phyloP scores from a whole-genome alignment of 257 asterid species.

The Ajuga chamaepitys region DNA sequence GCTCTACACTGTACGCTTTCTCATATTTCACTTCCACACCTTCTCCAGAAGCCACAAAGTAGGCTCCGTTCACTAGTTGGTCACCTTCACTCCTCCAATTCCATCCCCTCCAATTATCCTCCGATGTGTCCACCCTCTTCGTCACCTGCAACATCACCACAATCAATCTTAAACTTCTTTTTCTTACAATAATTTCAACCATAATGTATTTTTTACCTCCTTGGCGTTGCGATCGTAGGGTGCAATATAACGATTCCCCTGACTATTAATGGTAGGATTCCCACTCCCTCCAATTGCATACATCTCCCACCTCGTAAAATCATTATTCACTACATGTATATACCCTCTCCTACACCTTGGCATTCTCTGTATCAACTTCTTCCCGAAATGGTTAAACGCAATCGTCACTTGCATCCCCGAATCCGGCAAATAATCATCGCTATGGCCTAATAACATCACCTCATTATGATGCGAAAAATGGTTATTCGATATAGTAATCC shows the following conservation, averaged over 20 bases:
- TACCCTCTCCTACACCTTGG: constrained; percentile 37
- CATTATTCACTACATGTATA: constrained; percentile 30
- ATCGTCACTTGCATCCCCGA: constrained; percentile 30
- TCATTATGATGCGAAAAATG: constrained; percentile 25
- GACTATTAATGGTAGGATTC: constrained; percentile 35
- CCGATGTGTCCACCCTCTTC: constrained; percentile 19
- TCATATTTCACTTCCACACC: constrained; percentile 27
- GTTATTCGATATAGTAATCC: constrained; percentile 21
- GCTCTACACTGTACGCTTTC: constrained; percentile 25
- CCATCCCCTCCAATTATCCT: constrained; percentile 26
- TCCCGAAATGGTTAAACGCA: constrained; percentile 31
- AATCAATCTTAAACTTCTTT: too few relatives aligned
- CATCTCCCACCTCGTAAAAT: constrained; percentile 36
- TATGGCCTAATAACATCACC: constrained; percentile 25
- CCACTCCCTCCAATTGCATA: constrained; percentile 38
- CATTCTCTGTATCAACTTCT: constrained; percentile 34
- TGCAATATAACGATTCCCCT: constrained; percentile 34
- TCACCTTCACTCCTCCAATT: constrained; percentile 35
- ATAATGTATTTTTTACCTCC: constrained; percentile 22
- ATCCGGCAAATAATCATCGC: constrained; percentile 23
- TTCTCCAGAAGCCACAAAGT: constrained; percentile 22
- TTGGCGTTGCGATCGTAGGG: constrained; percentile 27
- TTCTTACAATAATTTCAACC: too few relatives aligned
- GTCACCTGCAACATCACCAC: constrained; percentile 9
- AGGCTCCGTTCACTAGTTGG: constrained; percentile 21